phyloP scores from a whole-genome alignment of 139 green algal genomes.

The Picochlorum sp. region DNA sequence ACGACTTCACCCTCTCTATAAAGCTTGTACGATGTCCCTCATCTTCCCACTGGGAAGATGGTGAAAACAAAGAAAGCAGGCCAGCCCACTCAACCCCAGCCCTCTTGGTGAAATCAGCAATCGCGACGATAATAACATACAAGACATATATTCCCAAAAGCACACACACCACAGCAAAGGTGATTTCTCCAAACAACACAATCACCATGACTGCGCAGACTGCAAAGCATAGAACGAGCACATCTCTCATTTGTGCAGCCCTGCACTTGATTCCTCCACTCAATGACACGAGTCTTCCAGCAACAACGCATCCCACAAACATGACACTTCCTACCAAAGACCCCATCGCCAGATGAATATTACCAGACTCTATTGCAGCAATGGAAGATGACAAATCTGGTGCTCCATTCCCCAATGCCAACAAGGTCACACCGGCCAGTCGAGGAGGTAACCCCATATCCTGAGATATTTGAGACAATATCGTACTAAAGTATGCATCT shows the following conservation, averaged over 20 bases:
- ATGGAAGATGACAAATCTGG: conserved; percentile 79
- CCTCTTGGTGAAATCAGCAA: conserved; percentile 43
- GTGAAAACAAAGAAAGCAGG: background rate
- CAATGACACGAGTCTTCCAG: conserved; percentile 41
- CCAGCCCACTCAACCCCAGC: conserved; percentile 36
- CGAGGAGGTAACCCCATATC: conserved; percentile 74
- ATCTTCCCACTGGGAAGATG: background rate
- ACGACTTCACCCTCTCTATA: background rate
- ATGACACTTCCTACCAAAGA: conserved; percentile 58
- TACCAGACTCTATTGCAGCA: conserved; percentile 48
- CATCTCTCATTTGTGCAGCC: conserved; percentile 71
- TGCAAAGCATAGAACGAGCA: conserved; percentile 44
- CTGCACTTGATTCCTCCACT: conserved; percentile 44
- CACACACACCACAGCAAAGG: conserved; percentile 24
- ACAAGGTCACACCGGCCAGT: conserved; percentile 80
- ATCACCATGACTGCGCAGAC: conserved; percentile 18
- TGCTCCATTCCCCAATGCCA: conserved; percentile 82
- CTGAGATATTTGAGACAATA: conserved; percentile 67
- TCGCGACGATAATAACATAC: conserved; percentile 63
- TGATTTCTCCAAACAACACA: conserved; percentile 20
- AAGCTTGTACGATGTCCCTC: background rate
- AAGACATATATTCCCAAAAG: conserved; percentile 48
- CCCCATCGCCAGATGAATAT: conserved; percentile 34
- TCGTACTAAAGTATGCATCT: conserved; percentile 76
- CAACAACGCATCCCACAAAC: conserved; percentile 69